Conservation (phyloP, 495 filamentous ascomycete species). For the Xylaria sp. region DNA sequence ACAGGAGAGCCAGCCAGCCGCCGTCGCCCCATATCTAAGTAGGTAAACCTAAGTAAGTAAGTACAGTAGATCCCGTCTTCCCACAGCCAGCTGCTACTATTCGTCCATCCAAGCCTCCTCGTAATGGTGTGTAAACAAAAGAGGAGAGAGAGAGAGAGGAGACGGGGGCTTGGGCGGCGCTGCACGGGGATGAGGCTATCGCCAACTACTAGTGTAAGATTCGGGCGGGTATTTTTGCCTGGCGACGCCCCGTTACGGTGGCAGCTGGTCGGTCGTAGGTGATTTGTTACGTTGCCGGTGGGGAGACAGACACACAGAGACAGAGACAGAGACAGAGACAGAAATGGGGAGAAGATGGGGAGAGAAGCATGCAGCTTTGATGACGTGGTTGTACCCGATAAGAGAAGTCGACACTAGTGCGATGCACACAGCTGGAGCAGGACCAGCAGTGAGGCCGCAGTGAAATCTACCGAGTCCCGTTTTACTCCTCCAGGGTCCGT, state of each 20-base stretch:
- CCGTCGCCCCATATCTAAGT: not conserved
- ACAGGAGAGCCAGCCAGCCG: not conserved
- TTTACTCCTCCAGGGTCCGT: not conserved
- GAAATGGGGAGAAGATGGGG: too few relatives aligned
- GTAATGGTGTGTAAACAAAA: constrained; percentile 15
- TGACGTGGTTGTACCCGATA: constrained; percentile 45
- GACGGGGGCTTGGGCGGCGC: not conserved
- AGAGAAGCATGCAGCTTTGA: constrained; percentile 32
- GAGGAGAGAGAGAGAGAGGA: not conserved
- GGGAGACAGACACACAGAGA: too few relatives aligned
- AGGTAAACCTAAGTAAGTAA: too few relatives aligned
- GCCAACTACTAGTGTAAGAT: constrained; percentile 4
- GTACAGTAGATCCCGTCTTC: too few relatives aligned
- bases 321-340: too few relatives aligned
- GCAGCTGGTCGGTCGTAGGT: not conserved
- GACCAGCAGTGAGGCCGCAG: not conserved
- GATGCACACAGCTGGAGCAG: not conserved
- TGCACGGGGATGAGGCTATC: constrained; percentile 24
- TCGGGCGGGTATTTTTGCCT: constrained; percentile 8
- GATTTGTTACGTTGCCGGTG: constrained; percentile 19
- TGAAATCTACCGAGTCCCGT: not conserved
- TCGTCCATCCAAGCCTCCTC: not conserved
- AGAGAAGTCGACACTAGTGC: constrained; percentile 16
- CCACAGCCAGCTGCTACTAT: too few relatives aligned
- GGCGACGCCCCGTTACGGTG: constrained; percentile 13